phyloP scores from a whole-genome alignment of 1,284 basidiomycete genomes.

The Ceratobasidium sp. region DNA sequence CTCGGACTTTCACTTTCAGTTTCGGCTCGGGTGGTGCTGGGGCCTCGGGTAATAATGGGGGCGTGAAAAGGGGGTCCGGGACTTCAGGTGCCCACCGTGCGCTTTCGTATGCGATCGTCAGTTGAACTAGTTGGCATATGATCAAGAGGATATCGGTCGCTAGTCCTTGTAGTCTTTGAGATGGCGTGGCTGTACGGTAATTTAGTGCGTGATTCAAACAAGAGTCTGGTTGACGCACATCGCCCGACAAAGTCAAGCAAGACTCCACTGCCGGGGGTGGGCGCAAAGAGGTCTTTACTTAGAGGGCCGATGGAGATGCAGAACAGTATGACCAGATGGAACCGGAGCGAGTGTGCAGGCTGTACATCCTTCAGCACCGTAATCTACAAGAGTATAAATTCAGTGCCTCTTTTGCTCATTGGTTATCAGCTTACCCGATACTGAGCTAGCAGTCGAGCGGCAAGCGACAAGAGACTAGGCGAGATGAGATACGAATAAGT shows the following conservation, averaged over 20 bases:
- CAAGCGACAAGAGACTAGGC: constrained; percentile 13
- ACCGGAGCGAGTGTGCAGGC: constrained; percentile 12
- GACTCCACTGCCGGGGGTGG: constrained; percentile 21
- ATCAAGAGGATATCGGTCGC: constrained; percentile 26
- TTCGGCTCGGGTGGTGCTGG: neutral
- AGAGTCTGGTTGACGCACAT: neutral
- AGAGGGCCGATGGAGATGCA: constrained; percentile 15
- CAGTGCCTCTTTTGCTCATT: neutral
- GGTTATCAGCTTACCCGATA: constrained; percentile 14
- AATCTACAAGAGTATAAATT: constrained; percentile 2
- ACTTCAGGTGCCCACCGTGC: constrained; percentile 32
- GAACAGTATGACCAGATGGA: constrained; percentile 18
- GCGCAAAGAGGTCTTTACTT: neutral
- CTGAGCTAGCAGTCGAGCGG: constrained; percentile 16
- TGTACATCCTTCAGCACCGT: constrained; percentile 30
- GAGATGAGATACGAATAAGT: constrained; percentile 24
- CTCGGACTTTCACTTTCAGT: constrained; percentile 2
- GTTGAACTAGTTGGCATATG: constrained; percentile 28
- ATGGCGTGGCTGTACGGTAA: neutral
- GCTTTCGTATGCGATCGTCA: constrained; percentile 40
- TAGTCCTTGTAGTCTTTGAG: neutral
- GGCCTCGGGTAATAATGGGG: neutral
- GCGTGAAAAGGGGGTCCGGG: constrained; percentile 35
- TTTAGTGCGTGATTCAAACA: neutral
- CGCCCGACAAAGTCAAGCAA: constrained; percentile 43